Percentiles rank a stretch among this genome's conserved stretches.
These are phyloP conservation scores for Malassezia psittaci DNA, from an alignment of 1,284 basidiomycete genomes.

Conservation along the genomic window DNA sequence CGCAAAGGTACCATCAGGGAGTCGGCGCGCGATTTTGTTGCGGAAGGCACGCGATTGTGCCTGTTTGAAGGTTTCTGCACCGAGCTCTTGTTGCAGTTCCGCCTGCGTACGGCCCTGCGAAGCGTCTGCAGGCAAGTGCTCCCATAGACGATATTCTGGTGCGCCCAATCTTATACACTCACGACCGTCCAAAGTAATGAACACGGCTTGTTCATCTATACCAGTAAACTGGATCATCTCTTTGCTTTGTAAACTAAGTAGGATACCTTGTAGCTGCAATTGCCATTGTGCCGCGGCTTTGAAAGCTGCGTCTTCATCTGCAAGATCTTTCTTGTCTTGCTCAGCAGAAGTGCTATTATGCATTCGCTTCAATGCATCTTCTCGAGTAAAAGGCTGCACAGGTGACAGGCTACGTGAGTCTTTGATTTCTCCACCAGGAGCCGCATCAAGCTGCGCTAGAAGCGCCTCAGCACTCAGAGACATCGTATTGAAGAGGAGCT, in stretches of 20 bases:
- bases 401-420: slow-evolving; percentile 31
- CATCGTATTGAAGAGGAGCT: neutral
- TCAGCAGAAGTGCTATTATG: slow-evolving; percentile 16
- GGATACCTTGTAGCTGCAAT: slow-evolving; percentile 35
- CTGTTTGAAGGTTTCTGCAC: slow-evolving; percentile 43
- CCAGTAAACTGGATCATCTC: slow-evolving; percentile 29
- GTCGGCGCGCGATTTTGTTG: slow-evolving; percentile 90
- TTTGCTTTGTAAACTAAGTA: slow-evolving; percentile 37
- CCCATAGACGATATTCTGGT: slow-evolving; percentile 40
- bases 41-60: slow-evolving; percentile 94
- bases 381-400: slow-evolving; percentile 2
- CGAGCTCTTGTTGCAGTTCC: slow-evolving; percentile 35
- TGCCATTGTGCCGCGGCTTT: slow-evolving; percentile 42
- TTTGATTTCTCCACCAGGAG: slow-evolving; percentile 26
- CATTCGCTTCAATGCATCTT: slow-evolving; percentile 15
- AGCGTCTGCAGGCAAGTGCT: slow-evolving; percentile 29
- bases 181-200: slow-evolving; percentile 20
- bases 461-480: slow-evolving; percentile 28
- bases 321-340: slow-evolving; percentile 25
- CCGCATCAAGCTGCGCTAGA: slow-evolving; percentile 27
- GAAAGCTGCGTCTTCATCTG: slow-evolving; percentile 30
- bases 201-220: slow-evolving; percentile 20
- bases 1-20: slow-evolving; percentile 72
- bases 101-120: slow-evolving; percentile 30
- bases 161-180: slow-evolving; percentile 24